Conservation (phyloP, 495 filamentous ascomycete genomes). For the Penicillium taxi region DNA sequence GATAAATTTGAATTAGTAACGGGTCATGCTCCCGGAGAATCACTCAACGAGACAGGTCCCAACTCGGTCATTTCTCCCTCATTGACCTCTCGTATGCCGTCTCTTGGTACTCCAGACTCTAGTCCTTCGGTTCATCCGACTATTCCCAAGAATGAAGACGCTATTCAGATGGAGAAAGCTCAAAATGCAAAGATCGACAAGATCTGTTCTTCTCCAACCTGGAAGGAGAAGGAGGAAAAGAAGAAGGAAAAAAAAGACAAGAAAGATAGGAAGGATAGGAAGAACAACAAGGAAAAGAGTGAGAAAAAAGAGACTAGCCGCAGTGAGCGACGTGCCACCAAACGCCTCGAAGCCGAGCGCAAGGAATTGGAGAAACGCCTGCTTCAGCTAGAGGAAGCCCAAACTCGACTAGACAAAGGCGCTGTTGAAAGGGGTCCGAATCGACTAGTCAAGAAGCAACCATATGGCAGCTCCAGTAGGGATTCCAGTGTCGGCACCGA, state of each 20-base stretch:
- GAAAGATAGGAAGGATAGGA: no score
- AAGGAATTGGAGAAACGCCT: constrained; percentile 32
- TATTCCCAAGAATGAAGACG: constrained; percentile 3
- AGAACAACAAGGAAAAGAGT: no score
- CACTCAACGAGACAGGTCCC: constrained; percentile 8
- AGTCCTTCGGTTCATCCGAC: constrained; percentile 14
- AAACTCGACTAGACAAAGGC: constrained; percentile 12
- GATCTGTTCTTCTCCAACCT: constrained; percentile 14
- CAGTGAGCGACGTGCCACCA: constrained; percentile 33
- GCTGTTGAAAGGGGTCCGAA: constrained; percentile 20
- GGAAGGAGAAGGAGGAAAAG: constrained; percentile 9
- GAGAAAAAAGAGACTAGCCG: constrained; percentile 11
- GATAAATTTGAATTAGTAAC: no score
- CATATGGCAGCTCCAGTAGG: constrained; percentile 23
- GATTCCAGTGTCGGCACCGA: constrained; percentile 27
- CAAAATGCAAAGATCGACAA: constrained; percentile 3
- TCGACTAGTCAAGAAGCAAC: constrained; percentile 35
- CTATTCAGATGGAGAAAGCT: constrained; percentile 1
- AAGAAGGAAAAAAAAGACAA: no score
- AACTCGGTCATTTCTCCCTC: constrained; percentile 16
- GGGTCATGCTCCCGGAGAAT: no score
- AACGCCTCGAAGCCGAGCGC: constrained; percentile 32
- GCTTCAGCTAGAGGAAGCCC: constrained; percentile 25
- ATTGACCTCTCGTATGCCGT: constrained; percentile 12
- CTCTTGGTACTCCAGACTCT: constrained; percentile 13